Evolutionary conservation across 1,284 basidiomycete genomes (phyloP), one percentile per base, ranked within the genome.

Genomic region (Cerioporus squamosus): DNA sequence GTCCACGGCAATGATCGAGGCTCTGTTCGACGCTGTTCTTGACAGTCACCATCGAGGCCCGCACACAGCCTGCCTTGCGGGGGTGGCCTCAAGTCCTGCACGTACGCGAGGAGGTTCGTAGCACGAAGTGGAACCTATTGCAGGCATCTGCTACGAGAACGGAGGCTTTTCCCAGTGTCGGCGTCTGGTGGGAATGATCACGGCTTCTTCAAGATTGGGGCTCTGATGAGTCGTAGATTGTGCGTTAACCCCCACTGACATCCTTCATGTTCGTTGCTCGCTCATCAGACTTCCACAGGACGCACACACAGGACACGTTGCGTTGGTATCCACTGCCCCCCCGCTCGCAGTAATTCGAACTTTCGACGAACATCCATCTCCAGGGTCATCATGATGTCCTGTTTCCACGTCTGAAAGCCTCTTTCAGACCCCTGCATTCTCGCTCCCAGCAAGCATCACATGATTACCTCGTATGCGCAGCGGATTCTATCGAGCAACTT

Each of bases 331-430:
- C 45, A 9, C 18, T 29, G 20, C 18, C 26, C 26, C 6, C 45
- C 29, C 29, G 46, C 26, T 5, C 26, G 47, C 12, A 23, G n/a
- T 17, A 9, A 23, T 36, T 10, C n/a, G 47, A 22, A 38, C 23
- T 26, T 51, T 10, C 49, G 33, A 38, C 33, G 49, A 29, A 15
- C 39, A 36, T n/a, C 17, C 39, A 39, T n/a, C 38, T 17, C 33
- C 26, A 36, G 42, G 31, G 20, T 20, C 43, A 42, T 42, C 24
- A 29, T 39, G 18, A 48, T 20, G 55, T 8, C 55, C 43, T 51
- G 51, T 43, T 56, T 47, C 55, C 50, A 31, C 24, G 55, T 57
- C 50, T 57, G 55, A 57, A 52, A 57, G 45, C 29, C 36, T 43
- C 55, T 52, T 57, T 57, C 55, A 42, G 20, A 39, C 38, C 33